These are phyloP conservation scores for Pythium myriotylum DNA, from an alignment of 352 stramenopile genomes.

Conservation along the genomic window DNA sequence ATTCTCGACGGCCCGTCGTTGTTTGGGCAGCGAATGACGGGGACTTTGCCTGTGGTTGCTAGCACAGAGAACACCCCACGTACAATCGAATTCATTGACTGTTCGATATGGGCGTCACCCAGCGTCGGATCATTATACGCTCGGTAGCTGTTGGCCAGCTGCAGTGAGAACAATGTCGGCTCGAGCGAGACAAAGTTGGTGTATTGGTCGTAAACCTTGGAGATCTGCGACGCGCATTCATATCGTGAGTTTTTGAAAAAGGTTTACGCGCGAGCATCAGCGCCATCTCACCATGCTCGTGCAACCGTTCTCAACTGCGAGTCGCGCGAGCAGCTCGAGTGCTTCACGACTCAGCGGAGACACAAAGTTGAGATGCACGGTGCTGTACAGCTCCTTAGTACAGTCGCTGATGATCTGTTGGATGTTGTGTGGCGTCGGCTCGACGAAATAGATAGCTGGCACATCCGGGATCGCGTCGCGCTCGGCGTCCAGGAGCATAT, in stretches of 20 bases:
- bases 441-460: constrained; percentile 97
- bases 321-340: constrained; percentile 86
- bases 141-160: constrained; percentile 92
- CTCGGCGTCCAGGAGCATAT: constrained; percentile 95
- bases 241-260: neutral
- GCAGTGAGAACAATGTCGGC: constrained; percentile 93
- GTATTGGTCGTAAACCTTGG: constrained; percentile 97
- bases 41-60: constrained; percentile 91
- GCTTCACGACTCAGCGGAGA: constrained; percentile 86
- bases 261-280: neutral
- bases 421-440: constrained; percentile 94
- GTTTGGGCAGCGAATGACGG: constrained; percentile 94
- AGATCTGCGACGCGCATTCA: constrained; percentile 52
- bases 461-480: constrained; percentile 97
- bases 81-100: constrained; percentile 71
- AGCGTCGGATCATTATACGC: constrained; percentile 92
- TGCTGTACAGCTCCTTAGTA: constrained; percentile 91
- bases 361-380: constrained; percentile 94
- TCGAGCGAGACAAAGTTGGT: constrained; percentile 98
- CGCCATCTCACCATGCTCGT: constrained; percentile 62
- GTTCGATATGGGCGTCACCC: constrained; percentile 78
- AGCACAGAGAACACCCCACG: constrained; percentile 93
- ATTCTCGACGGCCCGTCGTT: constrained; percentile 95
- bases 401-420: constrained; percentile 94
- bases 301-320: constrained; percentile 74